Conservation (phyloP, 1,284 basidiomycete genomes). For the Golubevia sp. region DNA sequence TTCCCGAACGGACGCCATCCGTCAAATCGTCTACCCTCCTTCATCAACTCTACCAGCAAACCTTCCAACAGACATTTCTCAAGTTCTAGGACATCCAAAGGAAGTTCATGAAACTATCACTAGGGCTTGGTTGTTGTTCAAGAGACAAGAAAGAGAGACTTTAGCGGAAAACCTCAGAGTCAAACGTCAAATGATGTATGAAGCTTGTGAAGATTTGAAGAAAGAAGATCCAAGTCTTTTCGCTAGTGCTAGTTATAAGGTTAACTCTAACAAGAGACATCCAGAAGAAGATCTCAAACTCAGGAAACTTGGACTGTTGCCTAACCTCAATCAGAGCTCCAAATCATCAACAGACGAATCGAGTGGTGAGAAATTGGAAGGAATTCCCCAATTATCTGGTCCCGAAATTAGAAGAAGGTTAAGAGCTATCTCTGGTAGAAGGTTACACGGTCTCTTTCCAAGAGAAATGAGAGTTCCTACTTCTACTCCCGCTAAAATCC, state of each 20-base stretch:
- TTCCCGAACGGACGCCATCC: conserved; percentile 37
- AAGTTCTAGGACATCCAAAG: conserved; percentile 12
- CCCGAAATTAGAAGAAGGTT: conserved; percentile 31
- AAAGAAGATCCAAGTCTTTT: conserved; percentile 25
- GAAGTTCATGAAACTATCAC: conserved; percentile 94
- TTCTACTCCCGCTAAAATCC: conserved; percentile 23
- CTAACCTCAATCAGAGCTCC: neutral
- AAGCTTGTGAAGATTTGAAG: conserved; percentile 35
- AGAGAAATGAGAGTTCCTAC: conserved; percentile 54
- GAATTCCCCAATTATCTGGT: conserved; percentile 5
- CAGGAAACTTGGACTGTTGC: conserved; percentile 33
- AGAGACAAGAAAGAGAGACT: conserved; percentile 72
- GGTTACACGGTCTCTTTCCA: conserved; percentile 52
- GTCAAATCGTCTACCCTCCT: conserved; percentile 46
- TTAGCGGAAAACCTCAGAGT: conserved; percentile 23
- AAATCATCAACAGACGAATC: conserved; percentile 8
- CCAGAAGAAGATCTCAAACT: conserved; percentile 45
- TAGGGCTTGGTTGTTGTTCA: conserved; percentile 84
- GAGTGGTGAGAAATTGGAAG: conserved; percentile 25
- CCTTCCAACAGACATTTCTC: neutral
- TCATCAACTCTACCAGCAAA: neutral
- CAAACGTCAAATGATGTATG: conserved; percentile 39
- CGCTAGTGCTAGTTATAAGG: conserved; percentile 38
- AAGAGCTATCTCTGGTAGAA: conserved; percentile 28
- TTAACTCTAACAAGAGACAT: conserved; percentile 40